Evolutionary conservation across 1,284 basidiomycete species (phyloP).

Genomic region (Anthracocystis setariae): DNA sequence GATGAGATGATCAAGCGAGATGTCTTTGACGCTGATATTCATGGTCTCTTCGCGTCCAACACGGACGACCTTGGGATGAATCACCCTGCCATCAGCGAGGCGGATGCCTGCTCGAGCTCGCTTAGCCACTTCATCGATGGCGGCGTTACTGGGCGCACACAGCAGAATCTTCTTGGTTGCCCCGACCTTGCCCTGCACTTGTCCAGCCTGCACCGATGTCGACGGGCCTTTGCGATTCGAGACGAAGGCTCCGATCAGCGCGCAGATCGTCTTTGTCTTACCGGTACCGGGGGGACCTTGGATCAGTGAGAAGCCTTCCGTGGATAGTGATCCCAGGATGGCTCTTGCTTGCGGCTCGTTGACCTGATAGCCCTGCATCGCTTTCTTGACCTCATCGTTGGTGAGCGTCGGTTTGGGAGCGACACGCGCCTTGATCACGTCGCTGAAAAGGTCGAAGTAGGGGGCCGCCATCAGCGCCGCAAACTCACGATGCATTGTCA

Average conservation of each 20-base stretch:
- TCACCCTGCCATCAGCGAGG: slow-evolving; percentile 73
- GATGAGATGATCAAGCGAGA: slow-evolving; percentile 77
- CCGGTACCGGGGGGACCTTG: slow-evolving; percentile 99
- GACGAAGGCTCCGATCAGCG: slow-evolving; percentile 86
- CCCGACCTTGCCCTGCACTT: slow-evolving; percentile 25
- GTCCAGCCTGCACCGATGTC: slow-evolving; percentile 36
- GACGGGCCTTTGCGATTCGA: slow-evolving; percentile 68
- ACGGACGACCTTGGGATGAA: slow-evolving; percentile 83
- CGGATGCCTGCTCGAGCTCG: slow-evolving; percentile 83
- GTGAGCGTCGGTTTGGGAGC: slow-evolving; percentile 71
- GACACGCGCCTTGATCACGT: slow-evolving; percentile 77
- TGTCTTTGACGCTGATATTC: slow-evolving; percentile 83
- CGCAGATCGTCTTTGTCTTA: slow-evolving; percentile 97
- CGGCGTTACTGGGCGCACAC: slow-evolving; percentile 97
- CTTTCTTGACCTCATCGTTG: slow-evolving; percentile 69
- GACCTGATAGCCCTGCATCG: slow-evolving; percentile 79
- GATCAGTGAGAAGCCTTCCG: slow-evolving; percentile 87
- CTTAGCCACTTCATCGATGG: slow-evolving; percentile 94
- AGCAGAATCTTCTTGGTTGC: slow-evolving; percentile 80
- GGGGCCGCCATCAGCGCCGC: slow-evolving; percentile 83
- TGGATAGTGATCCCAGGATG: slow-evolving; percentile 79
- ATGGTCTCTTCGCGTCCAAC: slow-evolving; percentile 84
- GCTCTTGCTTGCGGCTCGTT: slow-evolving; percentile 96
- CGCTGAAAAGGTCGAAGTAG: slow-evolving; percentile 80
- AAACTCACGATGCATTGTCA: slow-evolving; percentile 91